These are phyloP conservation scores for Solanum okadae DNA, from an alignment of 257 asterid genomes.

Conservation along the genomic window DNA sequence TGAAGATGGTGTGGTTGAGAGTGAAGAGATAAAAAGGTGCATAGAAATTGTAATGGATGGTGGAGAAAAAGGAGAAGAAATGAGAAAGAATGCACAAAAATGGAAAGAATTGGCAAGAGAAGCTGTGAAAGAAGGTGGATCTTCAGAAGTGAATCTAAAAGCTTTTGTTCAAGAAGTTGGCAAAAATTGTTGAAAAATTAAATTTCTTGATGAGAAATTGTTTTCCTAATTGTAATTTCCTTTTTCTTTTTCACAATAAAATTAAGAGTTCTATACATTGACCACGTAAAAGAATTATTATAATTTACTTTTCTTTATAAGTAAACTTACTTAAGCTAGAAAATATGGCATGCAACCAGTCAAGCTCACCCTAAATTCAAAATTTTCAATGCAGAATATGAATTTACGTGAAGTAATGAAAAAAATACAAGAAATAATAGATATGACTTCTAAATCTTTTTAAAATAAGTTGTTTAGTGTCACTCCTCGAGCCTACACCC, in stretches of 20 bases:
- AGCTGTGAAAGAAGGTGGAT: constrained; percentile 17
- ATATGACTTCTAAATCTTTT: neutral
- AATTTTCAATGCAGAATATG: neutral
- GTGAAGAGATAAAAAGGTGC: constrained; percentile 9
- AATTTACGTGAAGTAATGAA: neutral
- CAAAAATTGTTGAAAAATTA: neutral
- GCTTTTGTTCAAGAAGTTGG: constrained; percentile 2
- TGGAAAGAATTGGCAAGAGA: constrained; percentile 15
- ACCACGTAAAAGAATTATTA: neutral
- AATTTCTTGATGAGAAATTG: neutral
- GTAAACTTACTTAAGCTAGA: neutral
- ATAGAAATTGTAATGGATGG: constrained; percentile 12
- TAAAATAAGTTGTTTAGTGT: neutral
- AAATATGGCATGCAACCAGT: neutral
- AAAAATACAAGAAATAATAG: neutral
- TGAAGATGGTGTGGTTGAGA: constrained; percentile 11
- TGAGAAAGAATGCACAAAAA: constrained; percentile 11
- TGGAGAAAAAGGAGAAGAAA: neutral
- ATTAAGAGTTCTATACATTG: neutral
- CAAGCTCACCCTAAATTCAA: neutral
- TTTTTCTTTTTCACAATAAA: neutral
- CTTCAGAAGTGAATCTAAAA: constrained; percentile 7
- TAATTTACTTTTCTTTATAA: neutral
- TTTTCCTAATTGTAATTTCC: neutral
- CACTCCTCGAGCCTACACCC: too few relatives aligned